These are phyloP conservation scores for Hyaloperonospora brassicae DNA, from an alignment of 352 stramenopile species.

Conservation along the genomic window DNA sequence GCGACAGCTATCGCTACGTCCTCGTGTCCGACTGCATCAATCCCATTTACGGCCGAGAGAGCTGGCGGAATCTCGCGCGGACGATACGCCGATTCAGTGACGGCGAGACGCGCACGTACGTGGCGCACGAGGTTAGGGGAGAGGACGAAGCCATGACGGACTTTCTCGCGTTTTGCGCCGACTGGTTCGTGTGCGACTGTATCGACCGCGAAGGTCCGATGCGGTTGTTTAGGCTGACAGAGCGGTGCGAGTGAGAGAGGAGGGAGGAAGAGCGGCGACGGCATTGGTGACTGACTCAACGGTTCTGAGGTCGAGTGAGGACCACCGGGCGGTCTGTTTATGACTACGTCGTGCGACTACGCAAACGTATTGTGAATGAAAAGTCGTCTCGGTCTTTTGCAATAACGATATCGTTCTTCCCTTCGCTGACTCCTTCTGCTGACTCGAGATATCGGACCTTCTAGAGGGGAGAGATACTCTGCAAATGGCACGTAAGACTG, in stretches of 20 bases:
- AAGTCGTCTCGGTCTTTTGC: too few species aligned
- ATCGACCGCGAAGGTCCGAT: conserved; percentile 37
- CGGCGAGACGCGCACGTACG: conserved; percentile 46
- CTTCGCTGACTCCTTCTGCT: too few species aligned
- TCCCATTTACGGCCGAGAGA: conserved; percentile 74
- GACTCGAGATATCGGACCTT: too few species aligned
- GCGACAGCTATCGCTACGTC: conserved; percentile 47
- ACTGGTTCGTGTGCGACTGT: conserved; percentile 32
- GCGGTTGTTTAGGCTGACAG: conserved; percentile 48
- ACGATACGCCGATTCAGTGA: conserved; percentile 59
- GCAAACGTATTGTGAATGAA: too few species aligned
- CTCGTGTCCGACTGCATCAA: conserved; percentile 84
- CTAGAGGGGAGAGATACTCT: too few species aligned
- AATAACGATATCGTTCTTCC: too few species aligned
- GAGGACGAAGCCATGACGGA: conserved; percentile 67
- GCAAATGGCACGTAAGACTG: too few species aligned
- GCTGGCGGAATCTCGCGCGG: conserved; percentile 63
- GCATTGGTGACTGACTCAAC: too few species aligned
- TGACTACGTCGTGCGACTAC: too few species aligned
- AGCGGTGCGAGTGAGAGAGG: conserved; percentile 16
- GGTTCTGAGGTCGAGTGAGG: too few species aligned
- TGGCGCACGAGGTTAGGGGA: conserved; percentile 62
- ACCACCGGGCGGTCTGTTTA: too few species aligned
- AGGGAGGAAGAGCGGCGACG: neutral
- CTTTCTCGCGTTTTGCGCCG: conserved; percentile 46